Evolutionary conservation across 331 rosid genomes (phyloP), one percentile per base, ranked within the genome.

Genomic region (Prunus yedoensis): DNA sequence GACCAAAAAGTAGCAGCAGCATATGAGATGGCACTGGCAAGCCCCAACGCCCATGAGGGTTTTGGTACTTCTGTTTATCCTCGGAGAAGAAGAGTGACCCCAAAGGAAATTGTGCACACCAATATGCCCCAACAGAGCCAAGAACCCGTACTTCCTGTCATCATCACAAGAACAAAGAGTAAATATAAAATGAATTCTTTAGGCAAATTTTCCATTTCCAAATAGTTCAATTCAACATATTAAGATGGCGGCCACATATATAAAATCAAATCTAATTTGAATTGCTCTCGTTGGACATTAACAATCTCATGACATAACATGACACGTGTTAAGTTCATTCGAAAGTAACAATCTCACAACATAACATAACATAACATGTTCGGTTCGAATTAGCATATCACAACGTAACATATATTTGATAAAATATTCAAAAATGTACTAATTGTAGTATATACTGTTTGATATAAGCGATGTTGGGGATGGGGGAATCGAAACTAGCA

Each of bases 61-160:
- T 38, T 38, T 38, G 43, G 28, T 38, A 8, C 18, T 71, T 56
- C 32, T 13, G 11, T 66, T 77, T 25, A 79, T n/a, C 20, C 75
- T 12, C 54, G 68, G 4, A 46, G 78, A 71, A 87, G 79, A 77
- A 92, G 90, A 57, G 70, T 63, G 57, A 76, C 54, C 9, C 85
- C 92, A 10, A 84, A 79, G 2, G 94, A 92, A 57, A 89, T 81
- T 3, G 94, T 84, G 80, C 84, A 80, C 38, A 74, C n/a, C 25
- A 72, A 81, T 77, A 10, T 89, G 89, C 35, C 88, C 87, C 4
- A 82, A 13, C 41, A 90, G 4, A 18, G 88, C 90, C 79, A 85
- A 18, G 71, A 86, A 56, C 20, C 64, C 85, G 46, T 66, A 85
- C 30, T 53, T 78, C 85, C 97, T 89, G 84, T 66, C 32, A 41